A percentile compares a stretch with the other conserved stretches of the same genome.
phyloP scores from a whole-genome alignment of 2,329 filamentous ascomycete species.

The Aureobasidium melanogenum region DNA sequence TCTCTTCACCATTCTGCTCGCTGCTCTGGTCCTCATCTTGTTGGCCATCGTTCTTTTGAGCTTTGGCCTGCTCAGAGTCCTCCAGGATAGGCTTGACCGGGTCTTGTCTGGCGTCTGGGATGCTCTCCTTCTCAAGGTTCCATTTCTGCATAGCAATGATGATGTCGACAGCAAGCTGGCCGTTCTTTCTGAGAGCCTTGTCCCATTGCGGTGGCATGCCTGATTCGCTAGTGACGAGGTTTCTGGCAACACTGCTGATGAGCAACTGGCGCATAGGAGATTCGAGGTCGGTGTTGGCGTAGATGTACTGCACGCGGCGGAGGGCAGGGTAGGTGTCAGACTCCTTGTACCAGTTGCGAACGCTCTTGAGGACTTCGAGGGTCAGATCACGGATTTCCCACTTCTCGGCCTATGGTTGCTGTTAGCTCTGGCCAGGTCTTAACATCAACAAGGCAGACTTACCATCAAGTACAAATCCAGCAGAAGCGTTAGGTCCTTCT shows the following conservation, averaged over 20 bases:
- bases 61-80: conserved; percentile 19
- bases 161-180: conserved; percentile 47
- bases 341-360: conserved; percentile 44
- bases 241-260: conserved; percentile 40
- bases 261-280: conserved; percentile 42
- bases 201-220: conserved; percentile 46
- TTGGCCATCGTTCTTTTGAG: conserved; percentile 19
- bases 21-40: conserved; percentile 11
- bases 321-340: conserved; percentile 45
- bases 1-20: background rate
- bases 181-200: conserved; percentile 45
- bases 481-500: conserved; percentile 41
- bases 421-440: background rate
- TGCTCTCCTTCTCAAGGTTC: conserved; percentile 38
- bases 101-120: conserved; percentile 43
- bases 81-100: conserved; percentile 31
- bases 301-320: conserved; percentile 45
- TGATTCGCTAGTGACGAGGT: conserved; percentile 39
- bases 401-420: conserved; percentile 31
- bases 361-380: conserved; percentile 40
- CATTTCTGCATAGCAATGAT: conserved; percentile 47
- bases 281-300: conserved; percentile 40
- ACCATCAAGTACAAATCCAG: conserved; percentile 47
- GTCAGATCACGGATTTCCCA: conserved; percentile 41
- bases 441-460: background rate